Base-by-base conservation (phyloP, 805 yeast genomes). In the Candida vartiovaarae region DNA sequence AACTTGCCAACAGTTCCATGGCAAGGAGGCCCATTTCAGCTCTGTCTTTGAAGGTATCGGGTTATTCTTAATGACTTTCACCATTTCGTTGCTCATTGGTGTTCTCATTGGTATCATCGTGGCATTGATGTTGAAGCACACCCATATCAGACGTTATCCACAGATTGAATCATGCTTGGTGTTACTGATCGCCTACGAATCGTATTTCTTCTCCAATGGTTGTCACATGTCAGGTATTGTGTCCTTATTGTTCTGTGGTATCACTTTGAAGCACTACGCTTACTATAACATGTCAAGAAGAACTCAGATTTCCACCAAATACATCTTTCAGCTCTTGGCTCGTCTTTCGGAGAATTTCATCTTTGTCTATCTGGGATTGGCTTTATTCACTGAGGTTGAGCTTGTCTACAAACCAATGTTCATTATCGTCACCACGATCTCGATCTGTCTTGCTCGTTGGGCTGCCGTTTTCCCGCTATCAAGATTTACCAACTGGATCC, bases 161-260 rank as follows among this genome's bases (percentile, higher is more conserved):
- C 95, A 89, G 62, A 87, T 93, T 56, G 99, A 93, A 68, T 86
- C 97, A 28, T 95, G 98, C 63, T 62, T 93, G 43, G 95, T 93
- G 28, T 67, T 93, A 37, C 67, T 93, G 53, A 81, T 90, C 61
- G 97, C 98, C 15, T 93, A 93, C 62, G 96, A 89, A 56, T 88
- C 97, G 0, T 93, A 93, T 64, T 93, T 93, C 70, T 93, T 93
- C 65, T 90, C 98, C 36, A 93, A 93, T 59, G 99, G 99, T 40
- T 95, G 98, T 56, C 99, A 95, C 62, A 93, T 93, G 99, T 90
- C 98, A 5, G 99, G 99, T 38, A 91, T 91, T 51, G 98, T 91
- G 6, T 89, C 97, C 2, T 71, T 93, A 52, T 67, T 93, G 52
- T 93, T 93, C 67, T 91, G 97, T 62, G 99, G 99, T 43, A 93